Conservation (phyloP, 768 basidiomycete species). For the Scleroderma bovista region DNA sequence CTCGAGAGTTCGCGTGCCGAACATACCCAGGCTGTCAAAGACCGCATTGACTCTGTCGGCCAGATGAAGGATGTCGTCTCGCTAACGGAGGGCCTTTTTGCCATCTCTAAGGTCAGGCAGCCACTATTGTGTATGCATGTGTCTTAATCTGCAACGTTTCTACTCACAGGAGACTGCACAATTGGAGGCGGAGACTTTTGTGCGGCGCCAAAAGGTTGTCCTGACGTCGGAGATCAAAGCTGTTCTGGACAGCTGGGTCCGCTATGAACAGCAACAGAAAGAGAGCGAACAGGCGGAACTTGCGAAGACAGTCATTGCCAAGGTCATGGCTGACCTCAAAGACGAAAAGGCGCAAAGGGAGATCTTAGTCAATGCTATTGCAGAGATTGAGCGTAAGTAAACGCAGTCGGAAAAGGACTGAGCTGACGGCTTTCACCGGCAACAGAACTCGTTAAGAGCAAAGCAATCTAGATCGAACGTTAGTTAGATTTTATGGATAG, state of each 20-base stretch:
- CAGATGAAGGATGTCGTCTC: constrained; percentile 95
- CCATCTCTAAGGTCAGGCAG: constrained; percentile 74
- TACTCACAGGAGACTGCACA: constrained; percentile 76
- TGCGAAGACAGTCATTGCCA: constrained; percentile 80
- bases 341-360: constrained; percentile 91
- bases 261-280: constrained; percentile 94
- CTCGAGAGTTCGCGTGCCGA: constrained; percentile 78
- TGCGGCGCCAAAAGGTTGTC: constrained; percentile 82
- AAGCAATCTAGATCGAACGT: constrained; percentile 64
- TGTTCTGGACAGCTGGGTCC: constrained; percentile 97
- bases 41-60: constrained; percentile 85
- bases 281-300: constrained; percentile 95
- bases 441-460: constrained; percentile 84
- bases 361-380: constrained; percentile 69
- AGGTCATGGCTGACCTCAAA: constrained; percentile 74
- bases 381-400: constrained; percentile 89
- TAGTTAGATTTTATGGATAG: constrained; percentile 26
- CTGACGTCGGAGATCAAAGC: constrained; percentile 86
- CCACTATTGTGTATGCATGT: not conserved
- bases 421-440: not conserved
- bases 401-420: not conserved
- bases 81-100: constrained; percentile 86
- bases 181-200: constrained; percentile 85
- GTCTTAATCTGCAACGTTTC: not conserved
- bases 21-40: constrained; percentile 90